Evolutionary conservation across 345 rosid species (phyloP), one percentile per base, ranked within the genome.

Genomic region (Salix arbutifolia): DNA sequence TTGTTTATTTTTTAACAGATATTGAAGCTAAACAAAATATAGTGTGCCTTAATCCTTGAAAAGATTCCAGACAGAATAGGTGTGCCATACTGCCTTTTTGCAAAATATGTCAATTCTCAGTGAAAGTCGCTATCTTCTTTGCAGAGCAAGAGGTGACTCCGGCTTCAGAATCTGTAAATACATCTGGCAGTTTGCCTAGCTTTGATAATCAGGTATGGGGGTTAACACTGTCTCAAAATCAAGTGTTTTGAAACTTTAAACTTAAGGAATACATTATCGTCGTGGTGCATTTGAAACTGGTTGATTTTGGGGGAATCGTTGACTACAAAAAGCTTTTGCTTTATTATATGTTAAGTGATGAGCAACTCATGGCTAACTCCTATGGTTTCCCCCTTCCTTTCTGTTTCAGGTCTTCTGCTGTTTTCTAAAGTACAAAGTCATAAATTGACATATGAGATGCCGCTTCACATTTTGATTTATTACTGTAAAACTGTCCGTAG

Each of bases 131-230:
- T 79, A 21, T 76, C 13, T 37, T 78, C 68, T 28, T 6, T 60
- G 60, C 81, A 83, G 88, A 69, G 76, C 77, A 76, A 76, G 84
- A 42, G 75, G 14, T 78, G 62, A 79, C 74, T 31, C 66, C 60
- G 70, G 75, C 56, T 44, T 40, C 81, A 72, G 78, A 72, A 52
- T 76, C 76, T 52, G 46, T 78, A 62, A 67, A 38, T 70, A n/a
- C 26, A 69, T 12, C 30, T 62, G 28, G 60, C 11, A 69, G 25
- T 61, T 79, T 60, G 72, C 28, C 70, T 60, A 66, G 60, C 37
- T 31, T 68, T 48, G 69, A 33, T 28, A 35, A 42, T 81, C 61
- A 69, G 83, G 83, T 81, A 26, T 72, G 62, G 33, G 3, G 9
- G 35, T 48, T 35, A 74, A 33, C 58, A 50, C 8, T 25, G 5